Evolutionary conservation across 2,329 filamentous ascomycete genomes (phyloP).

Genomic region (Celoporthe dispersa): DNA sequence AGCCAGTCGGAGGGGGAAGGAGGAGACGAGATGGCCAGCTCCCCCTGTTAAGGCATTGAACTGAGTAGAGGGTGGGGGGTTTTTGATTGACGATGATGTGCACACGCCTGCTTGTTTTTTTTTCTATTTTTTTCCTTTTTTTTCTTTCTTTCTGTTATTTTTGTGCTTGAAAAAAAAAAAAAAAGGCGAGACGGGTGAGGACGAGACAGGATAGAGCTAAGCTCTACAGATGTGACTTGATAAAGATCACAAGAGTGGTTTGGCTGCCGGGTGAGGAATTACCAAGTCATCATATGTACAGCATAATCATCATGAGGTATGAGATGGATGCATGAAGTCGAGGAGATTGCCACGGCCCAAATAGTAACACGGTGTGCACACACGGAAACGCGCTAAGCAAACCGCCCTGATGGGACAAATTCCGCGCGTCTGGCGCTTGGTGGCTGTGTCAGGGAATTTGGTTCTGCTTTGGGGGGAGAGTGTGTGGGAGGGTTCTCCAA

Average conservation of each 20-base stretch:
- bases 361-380: background rate
- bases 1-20: too few species aligned
- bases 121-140: too few species aligned
- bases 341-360: background rate
- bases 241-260: too few species aligned
- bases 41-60: conserved; percentile 1
- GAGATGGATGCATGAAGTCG: conserved; percentile 17
- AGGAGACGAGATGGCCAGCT: background rate
- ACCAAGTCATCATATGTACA: too few species aligned
- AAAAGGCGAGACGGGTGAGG: too few species aligned
- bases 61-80: too few species aligned
- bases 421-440: conserved; percentile 23
- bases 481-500: background rate
- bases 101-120: background rate
- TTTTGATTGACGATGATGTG: background rate
- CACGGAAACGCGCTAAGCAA: background rate
- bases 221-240: too few species aligned
- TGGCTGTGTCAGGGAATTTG: background rate
- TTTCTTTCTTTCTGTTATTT: too few species aligned
- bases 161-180: too few species aligned
- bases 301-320: too few species aligned
- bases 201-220: too few species aligned
- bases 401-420: background rate
- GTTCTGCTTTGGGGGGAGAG: background rate
- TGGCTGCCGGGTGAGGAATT: too few species aligned